Conservation (phyloP, 2,329 filamentous ascomycete genomes). For the Eutypa lata region DNA sequence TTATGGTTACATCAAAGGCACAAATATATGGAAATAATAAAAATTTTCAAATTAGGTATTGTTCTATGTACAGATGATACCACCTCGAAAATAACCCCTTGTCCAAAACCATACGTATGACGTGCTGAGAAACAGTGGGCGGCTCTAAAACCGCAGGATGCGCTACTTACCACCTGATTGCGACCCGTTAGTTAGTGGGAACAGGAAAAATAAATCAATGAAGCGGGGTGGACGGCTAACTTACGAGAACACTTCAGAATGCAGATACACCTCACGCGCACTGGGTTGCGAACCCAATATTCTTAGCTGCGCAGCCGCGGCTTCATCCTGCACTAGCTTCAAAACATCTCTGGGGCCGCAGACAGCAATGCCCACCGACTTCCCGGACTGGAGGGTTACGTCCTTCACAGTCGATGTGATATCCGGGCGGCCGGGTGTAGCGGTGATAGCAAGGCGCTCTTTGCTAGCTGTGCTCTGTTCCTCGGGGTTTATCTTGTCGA, state of each 20-base stretch:
- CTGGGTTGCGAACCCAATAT: slow-evolving; percentile 17
- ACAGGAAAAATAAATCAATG: no score
- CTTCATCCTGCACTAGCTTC: slow-evolving; percentile 20
- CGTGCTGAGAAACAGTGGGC: no score
- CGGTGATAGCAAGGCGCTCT: slow-evolving; percentile 1
- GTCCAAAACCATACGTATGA: no score
- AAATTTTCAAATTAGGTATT: no score
- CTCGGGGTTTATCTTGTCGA: no score
- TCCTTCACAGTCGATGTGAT: slow-evolving; percentile 14
- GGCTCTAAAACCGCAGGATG: no score
- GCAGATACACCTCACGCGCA: slow-evolving; percentile 25
- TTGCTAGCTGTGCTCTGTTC: neutral
- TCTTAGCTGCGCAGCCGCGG: slow-evolving; percentile 23
- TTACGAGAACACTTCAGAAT: slow-evolving; percentile 26
- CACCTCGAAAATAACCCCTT: no score
- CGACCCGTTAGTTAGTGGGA: neutral
- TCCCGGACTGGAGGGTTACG: slow-evolving; percentile 12
- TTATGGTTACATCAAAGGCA: no score
- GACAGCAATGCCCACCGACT: slow-evolving; percentile 22
- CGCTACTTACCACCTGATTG: neutral
- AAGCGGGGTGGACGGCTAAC: slow-evolving; percentile 5
- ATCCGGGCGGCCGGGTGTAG: slow-evolving; percentile 18
- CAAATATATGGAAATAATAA: no score
- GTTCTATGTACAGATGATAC: no score
- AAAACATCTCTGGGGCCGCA: slow-evolving; percentile 23